Percentiles rank a stretch among this genome's conserved stretches.
phyloP scores from a whole-genome alignment of 1,139 yeast genomes.

The Geotrichum histeridarum region DNA sequence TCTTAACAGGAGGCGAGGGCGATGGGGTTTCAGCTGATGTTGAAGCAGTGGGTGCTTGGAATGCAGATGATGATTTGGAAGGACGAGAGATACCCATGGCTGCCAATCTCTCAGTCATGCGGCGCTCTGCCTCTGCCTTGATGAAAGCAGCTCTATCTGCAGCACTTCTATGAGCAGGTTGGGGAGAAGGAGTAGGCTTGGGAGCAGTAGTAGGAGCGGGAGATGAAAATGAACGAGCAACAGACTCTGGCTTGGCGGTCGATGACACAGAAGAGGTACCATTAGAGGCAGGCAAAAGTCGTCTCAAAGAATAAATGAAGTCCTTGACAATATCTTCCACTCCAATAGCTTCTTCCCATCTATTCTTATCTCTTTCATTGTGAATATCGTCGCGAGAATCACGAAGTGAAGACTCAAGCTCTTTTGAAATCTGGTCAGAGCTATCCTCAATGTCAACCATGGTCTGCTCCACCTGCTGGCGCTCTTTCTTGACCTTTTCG shows the following conservation, averaged over 20 bases:
- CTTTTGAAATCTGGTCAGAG: conserved; percentile 64
- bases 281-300: conserved; percentile 21
- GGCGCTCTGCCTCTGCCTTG: conserved; percentile 84
- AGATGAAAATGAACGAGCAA: conserved; percentile 8
- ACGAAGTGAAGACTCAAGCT: conserved; percentile 44
- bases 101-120: conserved; percentile 86
- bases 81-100: conserved; percentile 67
- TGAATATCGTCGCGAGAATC: conserved; percentile 35
- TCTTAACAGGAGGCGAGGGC: conserved; percentile 22
- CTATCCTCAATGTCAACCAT: conserved; percentile 64
- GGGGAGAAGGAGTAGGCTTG: conserved; percentile 20
- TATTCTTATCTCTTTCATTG: conserved; percentile 54
- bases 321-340: conserved; percentile 61
- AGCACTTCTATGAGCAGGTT: conserved; percentile 34
- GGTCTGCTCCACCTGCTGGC: conserved; percentile 50
- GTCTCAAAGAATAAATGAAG: conserved; percentile 55
- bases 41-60: conserved; percentile 25
- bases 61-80: conserved; percentile 24
- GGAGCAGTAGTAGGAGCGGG: conserved; percentile 21
- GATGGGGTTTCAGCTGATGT: conserved; percentile 19
- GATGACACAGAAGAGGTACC: conserved; percentile 14
- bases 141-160: conserved; percentile 73
- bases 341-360: conserved; percentile 86
- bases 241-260: neutral
- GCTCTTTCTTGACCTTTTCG: conserved; percentile 52